Evolutionary conservation across 805 yeast genomes (phyloP), one percentile per base, ranked within the genome.

Genomic region (Yarrowia bubula): DNA sequence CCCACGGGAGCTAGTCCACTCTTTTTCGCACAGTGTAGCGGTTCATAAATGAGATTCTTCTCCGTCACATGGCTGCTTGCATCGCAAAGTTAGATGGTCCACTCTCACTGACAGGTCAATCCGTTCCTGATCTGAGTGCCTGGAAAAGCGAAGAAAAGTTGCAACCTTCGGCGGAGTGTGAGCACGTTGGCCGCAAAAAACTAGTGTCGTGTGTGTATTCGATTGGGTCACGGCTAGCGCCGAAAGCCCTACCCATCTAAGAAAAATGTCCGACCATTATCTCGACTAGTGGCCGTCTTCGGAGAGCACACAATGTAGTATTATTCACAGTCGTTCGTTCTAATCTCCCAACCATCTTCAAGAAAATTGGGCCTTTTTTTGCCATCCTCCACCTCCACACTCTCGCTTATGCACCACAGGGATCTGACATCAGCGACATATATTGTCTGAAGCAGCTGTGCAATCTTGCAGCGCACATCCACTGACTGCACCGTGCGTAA

Each of bases 41-140:
- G n/a, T 44, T 46, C 37, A 13, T 31, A n/a, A 35, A n/a, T 31
- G 38, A 10, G 38, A 11, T 35, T 9, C 2, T 14, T 46, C 3
- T 46, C 28, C 51, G 37, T 46, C 51, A 46, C 51, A 46, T 46
- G 51, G 51, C 51, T 46, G 51, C 51, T 46, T 46, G 51, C 51
- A 46, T 46, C 5, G 37, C 31, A 46, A 46, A 46, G 51, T 31
- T 46, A 18, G 51, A 46, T 15, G 22, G n/a, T 5, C 28, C 28
- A 22, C 28, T 22, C 28, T 3, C 28, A 22, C 28, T 22, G 28
- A 22, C 28, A 22, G 3, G 51, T 15, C 51, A 31, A 32, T 31
- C 51, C 32, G 51, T 9, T 10, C 51, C 37, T 46, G 51, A 46
- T 31, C 37, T 11, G 51, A n/a, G 48, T 5, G 50, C n/a, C 50